Percentiles rank a stretch among this genome's conserved stretches.
These are phyloP conservation scores for Polytolypa hystricis DNA, from an alignment of 2,329 filamentous ascomycete species.

Conservation along the genomic window DNA sequence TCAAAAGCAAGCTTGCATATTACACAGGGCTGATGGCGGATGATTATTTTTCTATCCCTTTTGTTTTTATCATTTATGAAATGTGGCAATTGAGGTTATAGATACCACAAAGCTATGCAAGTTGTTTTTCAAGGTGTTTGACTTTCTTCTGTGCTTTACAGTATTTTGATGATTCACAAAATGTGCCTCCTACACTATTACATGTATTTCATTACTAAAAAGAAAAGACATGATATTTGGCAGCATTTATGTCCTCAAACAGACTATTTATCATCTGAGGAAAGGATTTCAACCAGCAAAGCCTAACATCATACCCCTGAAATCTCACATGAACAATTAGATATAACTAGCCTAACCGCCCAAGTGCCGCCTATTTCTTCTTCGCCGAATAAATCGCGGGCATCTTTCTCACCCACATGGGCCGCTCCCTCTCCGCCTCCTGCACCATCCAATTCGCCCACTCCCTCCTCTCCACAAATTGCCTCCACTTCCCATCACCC, in stretches of 20 bases:
- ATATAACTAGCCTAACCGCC: no score
- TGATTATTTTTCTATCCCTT: no score
- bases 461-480: conserved; percentile 9
- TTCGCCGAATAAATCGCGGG: conserved; percentile 10
- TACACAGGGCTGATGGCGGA: no score
- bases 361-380: no score
- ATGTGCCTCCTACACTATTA: not conserved
- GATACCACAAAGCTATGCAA: not conserved
- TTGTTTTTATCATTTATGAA: no score
- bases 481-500: conserved; percentile 8
- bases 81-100: no score
- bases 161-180: not conserved
- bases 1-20: no score
- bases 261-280: no score
- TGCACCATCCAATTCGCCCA: conserved; percentile 14
- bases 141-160: not conserved
- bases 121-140: not conserved
- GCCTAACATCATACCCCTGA: no score
- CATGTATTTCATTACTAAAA: not conserved
- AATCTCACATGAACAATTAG: no score
- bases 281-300: no score
- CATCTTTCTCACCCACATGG: conserved; percentile 11
- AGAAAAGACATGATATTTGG: not conserved
- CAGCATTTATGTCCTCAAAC: no score
- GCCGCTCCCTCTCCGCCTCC: conserved; percentile 10